phyloP scores from a whole-genome alignment of 495 filamentous ascomycete species.

The Aspergillus sparsus region DNA sequence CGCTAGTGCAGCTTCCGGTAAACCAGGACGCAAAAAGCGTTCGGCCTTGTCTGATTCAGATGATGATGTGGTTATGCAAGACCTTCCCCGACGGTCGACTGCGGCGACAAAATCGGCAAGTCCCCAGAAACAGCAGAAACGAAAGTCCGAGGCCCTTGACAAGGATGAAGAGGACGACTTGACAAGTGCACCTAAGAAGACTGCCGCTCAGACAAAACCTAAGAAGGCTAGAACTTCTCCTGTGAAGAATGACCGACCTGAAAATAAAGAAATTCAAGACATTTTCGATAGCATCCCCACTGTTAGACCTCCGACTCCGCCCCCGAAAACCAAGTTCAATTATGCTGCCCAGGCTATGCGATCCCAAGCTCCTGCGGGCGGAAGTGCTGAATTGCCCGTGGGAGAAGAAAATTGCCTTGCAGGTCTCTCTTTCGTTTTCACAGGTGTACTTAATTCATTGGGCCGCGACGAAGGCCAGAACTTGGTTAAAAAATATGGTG shows the following conservation, averaged over 20 bases:
- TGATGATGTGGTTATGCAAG: conserved; percentile 52
- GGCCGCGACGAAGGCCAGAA: conserved; percentile 83
- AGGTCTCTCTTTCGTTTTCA: conserved; percentile 97
- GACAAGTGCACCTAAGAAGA: conserved; percentile 37
- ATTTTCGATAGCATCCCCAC: conserved; percentile 88
- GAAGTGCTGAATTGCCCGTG: conserved; percentile 69
- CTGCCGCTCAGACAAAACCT: conserved; percentile 36
- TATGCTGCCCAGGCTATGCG: conserved; percentile 56
- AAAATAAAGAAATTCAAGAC: conserved; percentile 67
- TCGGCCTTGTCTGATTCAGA: conserved; percentile 42
- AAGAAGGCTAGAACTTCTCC: conserved; percentile 62
- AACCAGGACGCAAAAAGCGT: conserved; percentile 46
- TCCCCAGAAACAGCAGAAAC: conserved; percentile 49
- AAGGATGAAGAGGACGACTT: conserved; percentile 43
- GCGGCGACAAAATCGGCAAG: conserved; percentile 38
- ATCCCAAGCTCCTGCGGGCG: conserved; percentile 60
- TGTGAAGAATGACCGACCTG: conserved; percentile 64
- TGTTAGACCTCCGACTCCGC: conserved; percentile 78
- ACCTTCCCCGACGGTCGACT: conserved; percentile 38
- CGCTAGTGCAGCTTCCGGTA: conserved; percentile 30
- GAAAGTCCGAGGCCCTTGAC: conserved; percentile 57
- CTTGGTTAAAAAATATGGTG: conserved; percentile 89
- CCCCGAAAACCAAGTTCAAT: conserved; percentile 72
- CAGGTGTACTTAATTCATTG: conserved; percentile 76
- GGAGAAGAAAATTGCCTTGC: conserved; percentile 89